Percentiles rank a stretch among this genome's conserved stretches.
Evolutionary conservation across 768 basidiomycete species (phyloP).

Genomic region (Steccherinum ochraceum): DNA sequence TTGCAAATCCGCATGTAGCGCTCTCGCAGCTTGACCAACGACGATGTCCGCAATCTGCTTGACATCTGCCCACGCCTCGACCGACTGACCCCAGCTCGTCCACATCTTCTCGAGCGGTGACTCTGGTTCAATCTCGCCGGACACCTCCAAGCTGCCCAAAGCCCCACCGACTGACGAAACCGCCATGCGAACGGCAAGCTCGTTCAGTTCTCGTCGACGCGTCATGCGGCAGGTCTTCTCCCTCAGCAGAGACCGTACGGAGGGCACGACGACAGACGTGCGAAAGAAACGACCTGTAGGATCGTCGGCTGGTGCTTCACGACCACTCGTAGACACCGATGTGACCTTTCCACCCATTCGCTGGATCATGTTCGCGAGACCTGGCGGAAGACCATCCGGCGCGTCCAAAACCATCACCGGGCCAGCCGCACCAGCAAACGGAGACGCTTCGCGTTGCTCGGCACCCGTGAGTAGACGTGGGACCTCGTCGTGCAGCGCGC

Average conservation of each 20-base stretch:
- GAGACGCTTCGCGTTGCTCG: conserved; percentile 29
- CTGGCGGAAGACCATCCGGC: conserved; percentile 28
- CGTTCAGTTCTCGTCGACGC: conserved; percentile 71
- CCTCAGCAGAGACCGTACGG: conserved; percentile 40
- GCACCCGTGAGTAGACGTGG: conserved; percentile 39
- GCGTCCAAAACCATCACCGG: conserved; percentile 39
- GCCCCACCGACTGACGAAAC: conserved; percentile 69
- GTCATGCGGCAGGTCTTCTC: conserved; percentile 55
- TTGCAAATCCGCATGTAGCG: conserved; percentile 9
- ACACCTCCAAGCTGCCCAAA: conserved; percentile 35
- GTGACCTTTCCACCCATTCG: conserved; percentile 11
- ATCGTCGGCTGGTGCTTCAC: background rate
- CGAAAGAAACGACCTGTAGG: conserved; percentile 48
- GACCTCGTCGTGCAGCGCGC: conserved; percentile 54
- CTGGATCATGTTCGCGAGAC: conserved; percentile 18
- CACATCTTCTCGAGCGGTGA: conserved; percentile 32
- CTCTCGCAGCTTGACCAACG: conserved; percentile 46
- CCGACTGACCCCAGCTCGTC: conserved; percentile 61
- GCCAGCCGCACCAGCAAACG: conserved; percentile 7
- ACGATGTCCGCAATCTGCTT: conserved; percentile 73
- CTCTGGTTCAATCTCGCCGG: conserved; percentile 13
- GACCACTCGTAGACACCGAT: conserved; percentile 10
- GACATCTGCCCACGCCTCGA: conserved; percentile 67
- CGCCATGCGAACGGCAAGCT: conserved; percentile 79
- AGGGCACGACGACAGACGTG: conserved; percentile 63